phyloP scores from a whole-genome alignment of 495 filamentous ascomycete genomes.

The Acidomyces sp. region DNA sequence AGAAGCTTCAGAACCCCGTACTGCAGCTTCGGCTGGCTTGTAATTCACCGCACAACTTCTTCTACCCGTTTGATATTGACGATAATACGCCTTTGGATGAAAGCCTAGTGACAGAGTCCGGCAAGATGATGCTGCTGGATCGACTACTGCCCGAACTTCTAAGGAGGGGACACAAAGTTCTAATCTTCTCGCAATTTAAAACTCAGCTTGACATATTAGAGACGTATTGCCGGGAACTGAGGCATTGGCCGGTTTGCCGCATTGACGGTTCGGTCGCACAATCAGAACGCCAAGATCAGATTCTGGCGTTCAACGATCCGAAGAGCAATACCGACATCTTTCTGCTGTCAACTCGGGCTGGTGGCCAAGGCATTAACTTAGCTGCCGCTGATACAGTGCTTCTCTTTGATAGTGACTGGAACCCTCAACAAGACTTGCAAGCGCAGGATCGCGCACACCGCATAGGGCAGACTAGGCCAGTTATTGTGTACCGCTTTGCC shows the following conservation, averaged over 20 bases:
- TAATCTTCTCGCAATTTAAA: constrained; percentile 96
- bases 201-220: constrained; percentile 83
- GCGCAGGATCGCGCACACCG: constrained; percentile 90
- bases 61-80: constrained; percentile 59
- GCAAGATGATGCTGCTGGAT: constrained; percentile 92
- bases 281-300: constrained; percentile 65
- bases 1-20: constrained; percentile 89
- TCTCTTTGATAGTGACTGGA: constrained; percentile 81
- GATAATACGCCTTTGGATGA: constrained; percentile 48
- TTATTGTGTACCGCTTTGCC: constrained; percentile 88
- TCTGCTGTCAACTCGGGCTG: constrained; percentile 76
- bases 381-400: constrained; percentile 60
- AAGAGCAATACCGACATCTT: constrained; percentile 48
- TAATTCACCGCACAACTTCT: constrained; percentile 92
- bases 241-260: constrained; percentile 67
- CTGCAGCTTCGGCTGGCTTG: constrained; percentile 88
- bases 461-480: constrained; percentile 83
- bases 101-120: constrained; percentile 67
- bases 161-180: constrained; percentile 65
- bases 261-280: constrained; percentile 86
- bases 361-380: constrained; percentile 89
- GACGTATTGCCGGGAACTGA: constrained; percentile 62
- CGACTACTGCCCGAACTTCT: constrained; percentile 69
- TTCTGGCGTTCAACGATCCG: constrained; percentile 65
- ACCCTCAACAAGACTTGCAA: constrained; percentile 93